Conservation (phyloP, 148 eudicot species). For the Mesembryanthemum crystallinum region DNA sequence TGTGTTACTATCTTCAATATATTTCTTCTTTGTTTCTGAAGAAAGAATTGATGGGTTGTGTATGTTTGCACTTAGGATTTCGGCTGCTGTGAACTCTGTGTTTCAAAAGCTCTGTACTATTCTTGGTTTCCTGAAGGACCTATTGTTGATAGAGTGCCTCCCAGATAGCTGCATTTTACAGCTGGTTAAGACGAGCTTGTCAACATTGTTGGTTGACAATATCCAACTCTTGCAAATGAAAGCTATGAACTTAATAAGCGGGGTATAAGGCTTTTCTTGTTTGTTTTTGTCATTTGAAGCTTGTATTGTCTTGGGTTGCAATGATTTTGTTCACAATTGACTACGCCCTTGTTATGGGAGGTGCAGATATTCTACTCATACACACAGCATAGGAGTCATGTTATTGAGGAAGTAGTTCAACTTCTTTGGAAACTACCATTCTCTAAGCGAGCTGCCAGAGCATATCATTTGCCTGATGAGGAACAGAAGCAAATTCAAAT, state of each 20-base stretch:
- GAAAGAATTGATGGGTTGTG: slow-evolving; percentile 13
- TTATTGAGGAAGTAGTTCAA: slow-evolving; percentile 81
- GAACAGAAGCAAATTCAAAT: slow-evolving; percentile 97
- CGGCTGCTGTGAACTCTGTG: slow-evolving; percentile 63
- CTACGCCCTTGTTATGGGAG: slow-evolving; percentile 18
- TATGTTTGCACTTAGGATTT: slow-evolving; percentile 45
- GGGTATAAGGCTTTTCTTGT: slow-evolving; percentile 47
- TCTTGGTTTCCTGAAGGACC: slow-evolving; percentile 70
- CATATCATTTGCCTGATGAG: slow-evolving; percentile 91
- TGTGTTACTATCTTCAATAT: background rate
- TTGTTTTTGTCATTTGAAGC: slow-evolving; percentile 1
- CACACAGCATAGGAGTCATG: slow-evolving; percentile 78
- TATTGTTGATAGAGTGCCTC: slow-evolving; percentile 74
- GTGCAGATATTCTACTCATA: slow-evolving; percentile 78
- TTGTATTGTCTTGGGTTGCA: background rate
- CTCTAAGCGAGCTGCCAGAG: slow-evolving; percentile 72
- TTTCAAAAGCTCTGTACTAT: slow-evolving; percentile 88
- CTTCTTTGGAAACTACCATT: slow-evolving; percentile 78
- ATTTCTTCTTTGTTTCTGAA: background rate
- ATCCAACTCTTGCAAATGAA: slow-evolving; percentile 94
- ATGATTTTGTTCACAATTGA: slow-evolving; percentile 6
- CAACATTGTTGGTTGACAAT: slow-evolving; percentile 87
- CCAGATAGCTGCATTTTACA: slow-evolving; percentile 97
- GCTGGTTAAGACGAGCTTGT: slow-evolving; percentile 74
- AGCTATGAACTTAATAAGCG: slow-evolving; percentile 77